Evolutionary conservation across 140 eudicot species (phyloP).

Genomic region (Bidens hawaiensis): DNA sequence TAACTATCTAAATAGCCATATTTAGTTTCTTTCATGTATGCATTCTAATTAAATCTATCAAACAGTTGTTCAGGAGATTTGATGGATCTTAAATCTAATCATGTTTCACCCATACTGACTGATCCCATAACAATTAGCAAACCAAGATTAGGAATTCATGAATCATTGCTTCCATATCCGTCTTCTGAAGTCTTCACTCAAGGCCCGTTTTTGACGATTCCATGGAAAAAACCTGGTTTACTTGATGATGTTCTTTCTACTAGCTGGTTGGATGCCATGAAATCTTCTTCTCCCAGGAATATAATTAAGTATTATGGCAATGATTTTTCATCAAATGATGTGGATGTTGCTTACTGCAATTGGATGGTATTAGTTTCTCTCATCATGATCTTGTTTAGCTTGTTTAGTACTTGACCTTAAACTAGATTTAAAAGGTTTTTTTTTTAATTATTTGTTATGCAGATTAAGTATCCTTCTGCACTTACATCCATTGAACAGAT

Average conservation of each 20-base stretch:
- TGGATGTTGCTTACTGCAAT: slow-evolving; percentile 40
- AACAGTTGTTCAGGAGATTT: slow-evolving; percentile 9
- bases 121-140: slow-evolving; percentile 62
- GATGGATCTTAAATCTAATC: slow-evolving; percentile 68
- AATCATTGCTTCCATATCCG: slow-evolving; percentile 54
- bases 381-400: background rate
- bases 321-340: slow-evolving; percentile 43
- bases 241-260: slow-evolving; percentile 60
- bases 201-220: slow-evolving; percentile 45
- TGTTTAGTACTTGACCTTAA: background rate
- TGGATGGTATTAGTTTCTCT: slow-evolving; percentile 70
- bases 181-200: slow-evolving; percentile 50
- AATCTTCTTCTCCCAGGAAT: slow-evolving; percentile 77
- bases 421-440: background rate
- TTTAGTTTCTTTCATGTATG: background rate
- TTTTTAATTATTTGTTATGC: slow-evolving; percentile 18
- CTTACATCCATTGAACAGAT: no score
- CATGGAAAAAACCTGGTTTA: slow-evolving; percentile 68
- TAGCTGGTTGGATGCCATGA: slow-evolving; percentile 89
- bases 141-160: slow-evolving; percentile 63
- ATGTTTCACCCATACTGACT: slow-evolving; percentile 58
- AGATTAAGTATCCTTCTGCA: slow-evolving; percentile 90
- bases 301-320: slow-evolving; percentile 30
- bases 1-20: background rate
- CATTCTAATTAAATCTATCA: background rate